A percentile compares a stretch with the other conserved stretches of the same genome.
phyloP scores from a whole-genome alignment of 768 basidiomycete species.

The Neoboletus magnificus region DNA sequence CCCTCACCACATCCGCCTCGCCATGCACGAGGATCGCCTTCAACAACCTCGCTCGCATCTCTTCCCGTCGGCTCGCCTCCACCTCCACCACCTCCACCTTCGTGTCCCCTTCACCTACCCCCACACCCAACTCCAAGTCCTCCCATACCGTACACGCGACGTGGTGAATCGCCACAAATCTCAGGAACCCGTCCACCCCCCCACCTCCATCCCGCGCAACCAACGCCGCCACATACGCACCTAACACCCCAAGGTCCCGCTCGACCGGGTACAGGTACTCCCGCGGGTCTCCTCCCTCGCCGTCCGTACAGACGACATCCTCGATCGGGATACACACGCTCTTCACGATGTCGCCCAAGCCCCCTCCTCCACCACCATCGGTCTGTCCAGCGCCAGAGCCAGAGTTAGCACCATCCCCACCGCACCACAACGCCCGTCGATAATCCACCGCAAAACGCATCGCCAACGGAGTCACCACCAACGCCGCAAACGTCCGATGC shows the following conservation, averaged over 20 bases:
- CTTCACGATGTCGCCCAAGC: conserved; percentile 36
- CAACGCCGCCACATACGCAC: conserved; percentile 55
- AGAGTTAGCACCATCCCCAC: conserved; percentile 43
- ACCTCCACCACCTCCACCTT: not conserved
- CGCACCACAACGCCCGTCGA: conserved; percentile 79
- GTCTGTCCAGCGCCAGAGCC: not conserved
- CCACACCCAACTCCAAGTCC: conserved; percentile 34
- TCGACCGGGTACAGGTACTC: conserved; percentile 77
- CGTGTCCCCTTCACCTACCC: conserved; percentile 5
- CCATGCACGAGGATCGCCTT: conserved; percentile 52
- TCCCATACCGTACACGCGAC: conserved; percentile 73
- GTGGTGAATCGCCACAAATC: conserved; percentile 74
- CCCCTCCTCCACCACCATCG: not conserved
- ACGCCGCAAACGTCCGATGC: conserved; percentile 66
- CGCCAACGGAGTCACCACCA: conserved; percentile 74
- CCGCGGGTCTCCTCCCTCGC: conserved; percentile 35
- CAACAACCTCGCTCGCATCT: conserved; percentile 43
- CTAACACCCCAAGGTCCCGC: conserved; percentile 54
- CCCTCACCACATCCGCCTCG: conserved; percentile 41
- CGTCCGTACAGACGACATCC: conserved; percentile 40
- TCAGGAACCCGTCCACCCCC: conserved; percentile 53
- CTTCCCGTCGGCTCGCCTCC: conserved; percentile 31
- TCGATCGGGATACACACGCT: conserved; percentile 52
- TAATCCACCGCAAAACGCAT: conserved; percentile 81
- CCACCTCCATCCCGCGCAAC: conserved; percentile 30